These are phyloP conservation scores for Areca catechu DNA, from an alignment of 176 grass and related monocot genomes.

Conservation along the genomic window DNA sequence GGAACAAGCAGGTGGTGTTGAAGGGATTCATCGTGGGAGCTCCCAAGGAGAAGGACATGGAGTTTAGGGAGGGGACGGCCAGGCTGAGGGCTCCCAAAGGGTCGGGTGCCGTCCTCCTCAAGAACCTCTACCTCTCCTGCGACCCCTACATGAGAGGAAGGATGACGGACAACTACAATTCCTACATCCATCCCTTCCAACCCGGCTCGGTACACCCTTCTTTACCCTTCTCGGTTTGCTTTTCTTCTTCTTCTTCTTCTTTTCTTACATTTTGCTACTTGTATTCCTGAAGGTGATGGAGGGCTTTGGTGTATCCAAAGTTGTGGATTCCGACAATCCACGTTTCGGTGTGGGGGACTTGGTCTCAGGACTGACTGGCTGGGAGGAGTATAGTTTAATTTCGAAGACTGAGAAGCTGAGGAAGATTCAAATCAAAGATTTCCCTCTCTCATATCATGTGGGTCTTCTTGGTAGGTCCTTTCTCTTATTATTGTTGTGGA, in stretches of 20 bases:
- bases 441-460: slow-evolving; percentile 72
- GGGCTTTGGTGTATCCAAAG: slow-evolving; percentile 53
- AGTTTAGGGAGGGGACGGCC: slow-evolving; percentile 36
- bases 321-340: slow-evolving; percentile 52
- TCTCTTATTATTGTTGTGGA: too few relatives aligned
- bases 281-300: slow-evolving; percentile 40
- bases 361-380: slow-evolving; percentile 64
- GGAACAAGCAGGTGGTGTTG: slow-evolving; percentile 63
- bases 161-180: slow-evolving; percentile 47
- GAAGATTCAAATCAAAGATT: slow-evolving; percentile 41
- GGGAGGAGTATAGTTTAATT: slow-evolving; percentile 81
- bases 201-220: slow-evolving; percentile 46
- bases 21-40: slow-evolving; percentile 47
- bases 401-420: slow-evolving; percentile 39
- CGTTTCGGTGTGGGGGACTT: slow-evolving; percentile 47
- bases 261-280: background rate
- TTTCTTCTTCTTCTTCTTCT: background rate
- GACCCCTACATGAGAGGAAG: slow-evolving; percentile 75
- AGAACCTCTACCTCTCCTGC: slow-evolving; percentile 87
- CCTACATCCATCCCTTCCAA: slow-evolving; percentile 73
- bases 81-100: slow-evolving; percentile 36
- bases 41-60: slow-evolving; percentile 77
- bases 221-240: background rate
- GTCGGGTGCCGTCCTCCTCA: slow-evolving; percentile 37
- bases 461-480: slow-evolving; percentile 49